phyloP scores from a whole-genome alignment of 73 alveolate species.

The Uronychia binucleata region DNA sequence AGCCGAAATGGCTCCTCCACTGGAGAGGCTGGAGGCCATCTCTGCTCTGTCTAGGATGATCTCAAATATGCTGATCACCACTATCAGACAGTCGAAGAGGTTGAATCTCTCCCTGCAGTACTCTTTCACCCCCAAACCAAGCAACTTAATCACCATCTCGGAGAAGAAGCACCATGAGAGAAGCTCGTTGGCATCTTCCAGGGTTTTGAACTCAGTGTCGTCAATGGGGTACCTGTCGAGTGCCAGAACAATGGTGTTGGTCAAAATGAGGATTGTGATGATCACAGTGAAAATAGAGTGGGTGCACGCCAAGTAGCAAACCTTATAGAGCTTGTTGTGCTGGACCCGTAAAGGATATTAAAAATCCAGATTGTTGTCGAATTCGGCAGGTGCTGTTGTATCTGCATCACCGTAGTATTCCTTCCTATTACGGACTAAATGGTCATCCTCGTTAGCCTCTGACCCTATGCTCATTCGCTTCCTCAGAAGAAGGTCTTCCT shows the following conservation, averaged over 20 bases:
- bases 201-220: conserved; percentile 17
- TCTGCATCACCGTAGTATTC: too few species aligned
- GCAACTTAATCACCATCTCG: conserved; percentile 41
- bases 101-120: conserved; percentile 53
- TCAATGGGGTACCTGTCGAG: conserved; percentile 31
- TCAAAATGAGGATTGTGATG: conserved; percentile 16
- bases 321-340: too few species aligned
- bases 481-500: too few species aligned
- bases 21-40: conserved; percentile 1
- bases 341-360: too few species aligned
- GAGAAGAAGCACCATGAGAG: conserved; percentile 36
- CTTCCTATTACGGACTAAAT: too few species aligned
- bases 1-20: not conserved
- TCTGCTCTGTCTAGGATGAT: conserved; percentile 6
- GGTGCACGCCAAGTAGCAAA: too few species aligned
- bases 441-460: too few species aligned
- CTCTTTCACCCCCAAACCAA: conserved; percentile 39
- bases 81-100: conserved; percentile 25
- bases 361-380: too few species aligned
- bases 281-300: not conserved
- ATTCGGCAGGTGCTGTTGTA: too few species aligned
- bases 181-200: too few species aligned
- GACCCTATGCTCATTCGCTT: too few species aligned
- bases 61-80: not conserved
- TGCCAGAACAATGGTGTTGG: conserved; percentile 16